phyloP scores from a whole-genome alignment of 306 rosid species.

The Pterocarpus macrocarpus region DNA sequence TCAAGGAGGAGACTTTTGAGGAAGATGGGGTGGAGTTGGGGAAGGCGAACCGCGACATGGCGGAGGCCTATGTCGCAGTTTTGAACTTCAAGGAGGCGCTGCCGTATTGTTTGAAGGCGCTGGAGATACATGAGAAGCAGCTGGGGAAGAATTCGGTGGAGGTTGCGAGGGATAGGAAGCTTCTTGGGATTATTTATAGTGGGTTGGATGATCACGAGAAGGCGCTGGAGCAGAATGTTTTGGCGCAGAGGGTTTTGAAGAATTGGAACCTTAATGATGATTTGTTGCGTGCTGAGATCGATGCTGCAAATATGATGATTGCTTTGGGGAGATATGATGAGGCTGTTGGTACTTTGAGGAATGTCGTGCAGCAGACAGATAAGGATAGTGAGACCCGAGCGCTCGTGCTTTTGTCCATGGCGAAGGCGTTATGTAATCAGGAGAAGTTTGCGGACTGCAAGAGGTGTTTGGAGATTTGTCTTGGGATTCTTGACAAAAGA shows the following conservation, averaged over 20 bases:
- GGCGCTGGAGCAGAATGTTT: conserved; percentile 87
- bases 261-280: conserved; percentile 85
- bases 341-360: conserved; percentile 78
- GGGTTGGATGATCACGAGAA: conserved; percentile 93
- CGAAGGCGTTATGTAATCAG: conserved; percentile 80
- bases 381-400: conserved; percentile 83
- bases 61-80: conserved; percentile 79
- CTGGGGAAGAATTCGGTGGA: conserved; percentile 87
- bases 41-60: conserved; percentile 75
- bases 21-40: conserved; percentile 77
- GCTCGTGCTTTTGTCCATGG: conserved; percentile 83
- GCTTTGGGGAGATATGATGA: conserved; percentile 81
- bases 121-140: conserved; percentile 72
- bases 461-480: conserved; percentile 81
- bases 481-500: conserved; percentile 82
- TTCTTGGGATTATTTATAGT: conserved; percentile 79
- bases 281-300: conserved; percentile 80
- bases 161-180: conserved; percentile 82
- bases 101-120: conserved; percentile 77
- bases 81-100: conserved; percentile 83
- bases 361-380: conserved; percentile 69
- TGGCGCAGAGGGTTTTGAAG: conserved; percentile 79
- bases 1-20: conserved; percentile 82
- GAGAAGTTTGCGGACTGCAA: conserved; percentile 75
- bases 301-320: conserved; percentile 92